Evolutionary conservation across 2,329 filamentous ascomycete species (phyloP), one percentile per base, ranked within the genome.

Genomic region (Aspergillus fijiensis): DNA sequence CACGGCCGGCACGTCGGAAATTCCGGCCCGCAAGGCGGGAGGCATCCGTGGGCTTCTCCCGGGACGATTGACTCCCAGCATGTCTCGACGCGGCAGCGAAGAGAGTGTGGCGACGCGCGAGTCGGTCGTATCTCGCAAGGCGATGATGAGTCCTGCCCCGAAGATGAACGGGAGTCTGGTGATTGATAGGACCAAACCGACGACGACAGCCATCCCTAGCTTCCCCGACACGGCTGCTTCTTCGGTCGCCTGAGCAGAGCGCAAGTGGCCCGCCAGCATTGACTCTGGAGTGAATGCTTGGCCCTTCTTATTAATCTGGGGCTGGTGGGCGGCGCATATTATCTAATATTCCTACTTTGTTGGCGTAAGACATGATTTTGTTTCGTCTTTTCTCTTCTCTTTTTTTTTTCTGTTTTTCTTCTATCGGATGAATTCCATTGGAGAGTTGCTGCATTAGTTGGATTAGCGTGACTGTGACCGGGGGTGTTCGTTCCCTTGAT

Each of bases 1-100:
- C 66, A 95, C 91, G 33, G 91, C 92, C 0, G 92, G 92, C 0
- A 88, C 85, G 49, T 81, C 83, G 23, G 85, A 87, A 57, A 73
- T 88, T 16, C 85, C 85, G 16, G 79, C 77, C 0, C 70, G 84
- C 25, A 85, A 85, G 67, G 80, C 79, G 29, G 83, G 83, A 25
- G 84, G 83, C 5, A 76, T 85, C 27, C 76, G 79, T 51, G 83
- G 80, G 0, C 70, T 85, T 31, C 59, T 77, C 45, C 65, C 71
- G 10, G 76, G 75, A 25, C 67, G 70, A n/a, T 55, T 74, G 50
- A 77, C 73, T 1, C 74, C 77, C 5, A 72, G 64, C 49, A 48
- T 76, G 19, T 77, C 77, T 19, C 71, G 78, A 21, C 73, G 75
- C 27, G 71, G 68, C 6, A 80, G 78, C 60, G 68, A 73, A 57